Conservation (phyloP, 176 grass and related monocot genomes). For the Raddia guianensis region DNA sequence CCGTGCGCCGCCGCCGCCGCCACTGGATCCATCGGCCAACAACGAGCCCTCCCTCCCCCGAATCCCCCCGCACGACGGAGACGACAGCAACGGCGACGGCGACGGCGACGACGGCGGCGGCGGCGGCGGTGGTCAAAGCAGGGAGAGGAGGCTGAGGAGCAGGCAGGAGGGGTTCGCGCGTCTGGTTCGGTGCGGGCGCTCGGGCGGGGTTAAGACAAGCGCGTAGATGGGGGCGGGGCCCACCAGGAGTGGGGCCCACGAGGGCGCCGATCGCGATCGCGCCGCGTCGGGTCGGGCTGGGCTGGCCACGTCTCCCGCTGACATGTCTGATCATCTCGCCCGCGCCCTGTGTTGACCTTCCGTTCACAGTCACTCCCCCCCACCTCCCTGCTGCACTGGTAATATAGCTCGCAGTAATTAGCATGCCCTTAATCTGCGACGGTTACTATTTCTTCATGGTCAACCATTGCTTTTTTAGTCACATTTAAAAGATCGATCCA, state of each 20-base stretch:
- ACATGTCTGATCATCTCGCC: conserved; percentile 40
- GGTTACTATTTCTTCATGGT: too few species aligned
- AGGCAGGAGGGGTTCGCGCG: neutral
- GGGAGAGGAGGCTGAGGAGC: too few species aligned
- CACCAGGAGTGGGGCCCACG: conserved; percentile 13
- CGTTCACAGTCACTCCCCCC: too few species aligned
- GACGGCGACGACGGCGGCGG: neutral
- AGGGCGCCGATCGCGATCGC: conserved; percentile 27
- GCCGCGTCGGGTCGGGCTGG: conserved; percentile 13
- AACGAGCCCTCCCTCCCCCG: neutral
- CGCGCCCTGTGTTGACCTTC: conserved; percentile 33
- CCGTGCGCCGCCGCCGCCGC: conserved; percentile 56
- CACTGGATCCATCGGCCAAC: conserved; percentile 67
- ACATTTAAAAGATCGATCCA: too few species aligned
- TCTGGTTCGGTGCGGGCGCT: neutral
- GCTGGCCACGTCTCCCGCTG: conserved; percentile 56
- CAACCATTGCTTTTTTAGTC: too few species aligned
- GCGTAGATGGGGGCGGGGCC: conserved; percentile 46
- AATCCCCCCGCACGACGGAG: neutral
- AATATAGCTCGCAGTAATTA: too few species aligned
- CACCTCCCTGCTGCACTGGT: too few species aligned
- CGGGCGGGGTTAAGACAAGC: conserved; percentile 49
- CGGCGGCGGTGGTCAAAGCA: conserved; percentile 44
- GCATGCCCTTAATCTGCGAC: too few species aligned
- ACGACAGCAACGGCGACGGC: neutral